A percentile compares a stretch with the other conserved stretches of the same genome.
Evolutionary conservation across 495 filamentous ascomycete genomes (phyloP).

Genomic region (Pseudomonodictys pantanalensis): DNA sequence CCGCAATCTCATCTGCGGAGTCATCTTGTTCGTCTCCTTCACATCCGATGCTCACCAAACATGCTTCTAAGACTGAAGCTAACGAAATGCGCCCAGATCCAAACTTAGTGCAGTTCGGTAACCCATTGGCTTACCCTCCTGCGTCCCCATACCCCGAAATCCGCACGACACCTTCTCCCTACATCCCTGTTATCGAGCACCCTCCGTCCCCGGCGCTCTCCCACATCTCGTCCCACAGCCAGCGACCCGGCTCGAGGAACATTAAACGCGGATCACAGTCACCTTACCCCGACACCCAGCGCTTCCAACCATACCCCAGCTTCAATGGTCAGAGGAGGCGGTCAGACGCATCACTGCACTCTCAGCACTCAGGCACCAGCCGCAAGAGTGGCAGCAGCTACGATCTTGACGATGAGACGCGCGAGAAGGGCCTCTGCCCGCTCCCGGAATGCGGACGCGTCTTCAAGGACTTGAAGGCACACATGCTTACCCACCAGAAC

Average conservation of each 20-base stretch:
- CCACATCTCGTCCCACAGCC: slow-evolving; percentile 30
- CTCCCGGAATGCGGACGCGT: slow-evolving; percentile 80
- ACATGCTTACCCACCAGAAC: slow-evolving; percentile 93
- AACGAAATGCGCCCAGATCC: slow-evolving; percentile 54
- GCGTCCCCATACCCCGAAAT: slow-evolving; percentile 37
- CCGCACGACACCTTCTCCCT: slow-evolving; percentile 34
- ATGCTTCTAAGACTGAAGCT: slow-evolving; percentile 50
- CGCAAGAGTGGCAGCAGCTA: slow-evolving; percentile 49
- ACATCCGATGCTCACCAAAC: too few relatives aligned
- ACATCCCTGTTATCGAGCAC: slow-evolving; percentile 35
- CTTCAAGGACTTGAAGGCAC: slow-evolving; percentile 94
- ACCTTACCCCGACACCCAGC: slow-evolving; percentile 44
- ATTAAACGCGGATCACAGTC: slow-evolving; percentile 39
- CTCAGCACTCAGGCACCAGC: slow-evolving; percentile 55
- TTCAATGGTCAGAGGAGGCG: slow-evolving; percentile 50
- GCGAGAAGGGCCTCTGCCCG: slow-evolving; percentile 72
- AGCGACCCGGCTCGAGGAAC: slow-evolving; percentile 30
- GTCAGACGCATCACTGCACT: slow-evolving; percentile 56
- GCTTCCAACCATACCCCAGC: slow-evolving; percentile 38
- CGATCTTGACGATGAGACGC: slow-evolving; percentile 60
- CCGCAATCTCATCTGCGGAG: slow-evolving; percentile 59
- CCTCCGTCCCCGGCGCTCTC: slow-evolving; percentile 41
- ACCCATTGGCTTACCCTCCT: neutral
- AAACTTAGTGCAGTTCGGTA: slow-evolving; percentile 30
- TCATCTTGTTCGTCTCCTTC: slow-evolving; percentile 63